phyloP scores from a whole-genome alignment of 1,284 basidiomycete species.

The Cryptococcus neoformans region DNA sequence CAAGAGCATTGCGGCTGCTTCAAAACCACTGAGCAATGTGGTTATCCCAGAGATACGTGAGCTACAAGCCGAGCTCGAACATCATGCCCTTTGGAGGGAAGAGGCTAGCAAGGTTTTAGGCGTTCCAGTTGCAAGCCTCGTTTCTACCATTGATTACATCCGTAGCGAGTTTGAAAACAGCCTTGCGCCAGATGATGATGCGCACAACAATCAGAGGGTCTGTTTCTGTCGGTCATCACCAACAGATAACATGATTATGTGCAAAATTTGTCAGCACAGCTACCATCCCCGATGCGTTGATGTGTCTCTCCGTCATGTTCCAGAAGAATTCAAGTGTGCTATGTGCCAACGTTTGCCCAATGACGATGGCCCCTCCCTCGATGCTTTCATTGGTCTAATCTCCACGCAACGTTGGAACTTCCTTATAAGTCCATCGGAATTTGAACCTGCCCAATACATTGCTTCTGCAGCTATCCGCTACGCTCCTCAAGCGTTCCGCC shows the following conservation, averaged over 20 bases:
- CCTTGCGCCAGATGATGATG: slow-evolving; percentile 29
- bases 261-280: slow-evolving; percentile 24
- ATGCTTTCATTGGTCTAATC: slow-evolving; percentile 19
- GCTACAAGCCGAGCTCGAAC: slow-evolving; percentile 35
- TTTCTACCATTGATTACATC: slow-evolving; percentile 24
- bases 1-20: slow-evolving; percentile 27
- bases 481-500: slow-evolving; percentile 16
- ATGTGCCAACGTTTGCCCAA: slow-evolving; percentile 35
- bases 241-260: slow-evolving; percentile 27
- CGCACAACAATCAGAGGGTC: slow-evolving; percentile 17
- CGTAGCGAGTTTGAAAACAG: slow-evolving; percentile 24
- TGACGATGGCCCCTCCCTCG: slow-evolving; percentile 30
- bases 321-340: slow-evolving; percentile 31
- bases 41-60: slow-evolving; percentile 34
- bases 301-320: slow-evolving; percentile 19
- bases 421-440: slow-evolving; percentile 25
- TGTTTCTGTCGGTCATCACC: slow-evolving; percentile 36
- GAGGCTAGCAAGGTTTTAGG: slow-evolving; percentile 18
- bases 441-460: slow-evolving; percentile 20
- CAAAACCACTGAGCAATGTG: slow-evolving; percentile 24
- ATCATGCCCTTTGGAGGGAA: slow-evolving; percentile 25
- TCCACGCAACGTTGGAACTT: slow-evolving; percentile 27
- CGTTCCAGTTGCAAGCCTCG: slow-evolving; percentile 15
- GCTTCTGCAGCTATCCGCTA: slow-evolving; percentile 21
- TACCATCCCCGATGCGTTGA: slow-evolving; percentile 43